Evolutionary conservation across 2,329 filamentous ascomycete genomes (phyloP).

Genomic region (Exophiala calicioides): DNA sequence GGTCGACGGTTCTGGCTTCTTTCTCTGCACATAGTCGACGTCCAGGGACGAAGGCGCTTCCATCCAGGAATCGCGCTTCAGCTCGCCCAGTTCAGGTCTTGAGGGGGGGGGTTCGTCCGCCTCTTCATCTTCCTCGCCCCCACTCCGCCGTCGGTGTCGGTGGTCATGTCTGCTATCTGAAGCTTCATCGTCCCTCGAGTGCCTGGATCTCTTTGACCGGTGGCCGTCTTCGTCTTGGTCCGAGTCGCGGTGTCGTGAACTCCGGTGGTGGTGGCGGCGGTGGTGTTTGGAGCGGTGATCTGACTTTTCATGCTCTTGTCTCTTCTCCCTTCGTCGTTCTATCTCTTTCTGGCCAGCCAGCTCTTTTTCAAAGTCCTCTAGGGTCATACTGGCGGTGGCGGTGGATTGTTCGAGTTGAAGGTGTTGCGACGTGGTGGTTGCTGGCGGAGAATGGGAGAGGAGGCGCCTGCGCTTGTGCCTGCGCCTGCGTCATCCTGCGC

Average conservation of each 20-base stretch:
- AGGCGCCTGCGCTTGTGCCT: background rate
- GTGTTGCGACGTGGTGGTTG: background rate
- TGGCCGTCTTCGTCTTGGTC: constrained; percentile 54
- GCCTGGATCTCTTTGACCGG: constrained; percentile 50
- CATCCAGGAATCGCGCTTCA: constrained; percentile 91
- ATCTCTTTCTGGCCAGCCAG: constrained; percentile 55
- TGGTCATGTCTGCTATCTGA: constrained; percentile 37
- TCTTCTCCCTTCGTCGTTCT: constrained; percentile 40
- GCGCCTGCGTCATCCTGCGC: constrained; percentile 11
- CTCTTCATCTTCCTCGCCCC: constrained; percentile 33
- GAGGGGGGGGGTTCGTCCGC: constrained; percentile 35
- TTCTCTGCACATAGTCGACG: constrained; percentile 69
- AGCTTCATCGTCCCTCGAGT: constrained; percentile 30
- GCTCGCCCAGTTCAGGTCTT: constrained; percentile 34
- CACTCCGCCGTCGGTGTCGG: constrained; percentile 28
- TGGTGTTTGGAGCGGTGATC: constrained; percentile 36
- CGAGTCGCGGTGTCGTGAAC: constrained; percentile 45
- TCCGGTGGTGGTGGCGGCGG: constrained; percentile 36
- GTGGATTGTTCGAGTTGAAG: background rate
- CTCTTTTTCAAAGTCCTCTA: constrained; percentile 76
- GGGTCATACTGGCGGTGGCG: constrained; percentile 49
- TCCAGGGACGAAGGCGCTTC: constrained; percentile 78
- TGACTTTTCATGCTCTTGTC: constrained; percentile 44
- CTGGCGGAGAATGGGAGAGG: constrained; percentile 5
- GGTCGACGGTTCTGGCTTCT: constrained; percentile 53